These are phyloP conservation scores for Xylaria longipes DNA, from an alignment of 495 filamentous ascomycete genomes.

Conservation along the genomic window DNA sequence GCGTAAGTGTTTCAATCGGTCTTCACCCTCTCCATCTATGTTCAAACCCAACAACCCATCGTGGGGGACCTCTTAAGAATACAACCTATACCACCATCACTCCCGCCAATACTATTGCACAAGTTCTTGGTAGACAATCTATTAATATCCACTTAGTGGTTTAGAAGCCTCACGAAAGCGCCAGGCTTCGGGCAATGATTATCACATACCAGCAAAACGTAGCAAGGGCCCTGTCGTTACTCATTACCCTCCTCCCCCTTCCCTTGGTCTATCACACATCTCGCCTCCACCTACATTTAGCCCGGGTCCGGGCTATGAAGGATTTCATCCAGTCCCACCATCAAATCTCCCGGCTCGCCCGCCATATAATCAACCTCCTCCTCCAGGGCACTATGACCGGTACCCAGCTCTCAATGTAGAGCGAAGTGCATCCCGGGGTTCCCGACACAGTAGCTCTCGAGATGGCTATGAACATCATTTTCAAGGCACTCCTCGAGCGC, in stretches of 20 bases:
- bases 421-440: not conserved
- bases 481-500: conserved; percentile 20
- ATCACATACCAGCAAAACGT: conserved; percentile 38
- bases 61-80: no score
- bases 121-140: not conserved
- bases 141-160: conserved; percentile 43
- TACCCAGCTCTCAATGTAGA: conserved; percentile 33
- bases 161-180: conserved; percentile 46
- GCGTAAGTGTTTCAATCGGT: conserved; percentile 58
- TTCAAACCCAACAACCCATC: not conserved
- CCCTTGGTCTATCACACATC: conserved; percentile 35
- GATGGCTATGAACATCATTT: conserved; percentile 24
- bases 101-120: not conserved
- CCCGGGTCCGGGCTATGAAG: conserved; percentile 34
- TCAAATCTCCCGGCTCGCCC: conserved; percentile 20
- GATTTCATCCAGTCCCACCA: conserved; percentile 26
- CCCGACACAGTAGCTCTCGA: conserved; percentile 2
- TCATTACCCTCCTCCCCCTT: conserved; percentile 47
- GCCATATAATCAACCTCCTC: conserved; percentile 24
- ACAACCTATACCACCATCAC: not conserved
- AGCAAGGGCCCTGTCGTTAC: conserved; percentile 50
- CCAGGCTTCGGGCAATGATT: conserved; percentile 44
- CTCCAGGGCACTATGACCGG: conserved; percentile 29
- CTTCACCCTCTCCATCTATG: not conserved
- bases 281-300: conserved; percentile 37